Evolutionary conservation across 805 yeast species (phyloP).

Genomic region (Wickerhamomyces alni): DNA sequence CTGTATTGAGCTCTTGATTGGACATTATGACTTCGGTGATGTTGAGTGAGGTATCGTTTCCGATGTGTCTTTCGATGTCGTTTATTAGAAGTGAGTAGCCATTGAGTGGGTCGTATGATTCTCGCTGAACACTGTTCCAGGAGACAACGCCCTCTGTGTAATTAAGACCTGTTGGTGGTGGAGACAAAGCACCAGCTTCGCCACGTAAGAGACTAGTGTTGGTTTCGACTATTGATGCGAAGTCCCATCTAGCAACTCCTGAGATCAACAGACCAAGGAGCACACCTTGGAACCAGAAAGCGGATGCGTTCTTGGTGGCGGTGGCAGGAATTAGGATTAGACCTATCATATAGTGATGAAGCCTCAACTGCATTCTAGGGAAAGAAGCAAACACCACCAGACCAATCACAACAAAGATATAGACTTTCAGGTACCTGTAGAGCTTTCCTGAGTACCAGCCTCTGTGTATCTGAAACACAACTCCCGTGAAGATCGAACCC

Average conservation of each 20-base stretch:
- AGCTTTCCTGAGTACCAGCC: constrained; percentile 74
- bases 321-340: constrained; percentile 77
- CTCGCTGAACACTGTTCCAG: constrained; percentile 17
- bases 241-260: constrained; percentile 87
- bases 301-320: constrained; percentile 58
- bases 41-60: constrained; percentile 39
- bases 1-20: not conserved
- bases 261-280: constrained; percentile 70
- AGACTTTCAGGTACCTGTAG: constrained; percentile 48
- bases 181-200: constrained; percentile 47
- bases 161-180: constrained; percentile 41
- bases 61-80: constrained; percentile 69
- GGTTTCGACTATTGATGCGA: constrained; percentile 80
- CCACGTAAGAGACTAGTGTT: constrained; percentile 54
- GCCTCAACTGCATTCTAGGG: constrained; percentile 65
- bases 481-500: constrained; percentile 41
- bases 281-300: constrained; percentile 73
- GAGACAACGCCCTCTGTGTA: constrained; percentile 15
- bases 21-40: constrained; percentile 26
- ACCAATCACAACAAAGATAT: constrained; percentile 37
- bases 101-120: constrained; percentile 28
- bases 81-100: constrained; percentile 62
- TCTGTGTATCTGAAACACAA: constrained; percentile 63
- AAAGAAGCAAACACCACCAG: constrained; percentile 39
- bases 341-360: constrained; percentile 79